Percentiles rank a stretch among this genome's conserved stretches.
Evolutionary conservation across 2,329 filamentous ascomycete genomes (phyloP).

Genomic region (Magnaporthiopsis incrustans): DNA sequence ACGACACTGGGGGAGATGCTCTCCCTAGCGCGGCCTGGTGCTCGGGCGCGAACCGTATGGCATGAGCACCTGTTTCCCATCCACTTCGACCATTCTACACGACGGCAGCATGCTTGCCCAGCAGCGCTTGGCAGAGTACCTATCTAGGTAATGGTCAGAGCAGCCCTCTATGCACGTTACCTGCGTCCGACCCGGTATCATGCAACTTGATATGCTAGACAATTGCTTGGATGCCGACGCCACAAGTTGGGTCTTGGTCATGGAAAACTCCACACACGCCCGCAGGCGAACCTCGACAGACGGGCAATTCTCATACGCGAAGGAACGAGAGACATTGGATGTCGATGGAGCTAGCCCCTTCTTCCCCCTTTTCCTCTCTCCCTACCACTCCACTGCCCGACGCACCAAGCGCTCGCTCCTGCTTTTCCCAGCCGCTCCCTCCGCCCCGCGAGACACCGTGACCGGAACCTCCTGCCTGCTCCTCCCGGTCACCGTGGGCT

Average conservation of each 20-base stretch:
- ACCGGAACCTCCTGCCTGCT: background rate
- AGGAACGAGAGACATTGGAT: background rate
- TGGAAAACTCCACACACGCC: no score
- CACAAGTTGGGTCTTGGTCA: no score
- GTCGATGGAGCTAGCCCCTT: background rate
- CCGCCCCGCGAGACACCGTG: no score
- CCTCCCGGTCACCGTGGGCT: no score
- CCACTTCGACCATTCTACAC: conserved; percentile 20
- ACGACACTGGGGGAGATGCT: background rate
- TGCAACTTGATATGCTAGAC: background rate
- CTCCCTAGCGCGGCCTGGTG: conserved; percentile 15
- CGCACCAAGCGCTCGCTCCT: no score
- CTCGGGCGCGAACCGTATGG: conserved; percentile 16
- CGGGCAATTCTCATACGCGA: background rate
- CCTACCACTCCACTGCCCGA: no score
- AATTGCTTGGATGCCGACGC: background rate
- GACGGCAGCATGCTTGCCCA: conserved; percentile 19
- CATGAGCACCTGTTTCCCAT: conserved; percentile 24
- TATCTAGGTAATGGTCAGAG: no score
- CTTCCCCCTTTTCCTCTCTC: background rate
- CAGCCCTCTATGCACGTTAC: no score
- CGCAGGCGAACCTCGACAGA: background rate
- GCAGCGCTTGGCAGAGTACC: conserved; percentile 28
- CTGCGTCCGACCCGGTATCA: background rate
- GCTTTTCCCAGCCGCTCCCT: background rate